phyloP scores from a whole-genome alignment of 208 protist species.

The Acanthamoeba quina region DNA sequence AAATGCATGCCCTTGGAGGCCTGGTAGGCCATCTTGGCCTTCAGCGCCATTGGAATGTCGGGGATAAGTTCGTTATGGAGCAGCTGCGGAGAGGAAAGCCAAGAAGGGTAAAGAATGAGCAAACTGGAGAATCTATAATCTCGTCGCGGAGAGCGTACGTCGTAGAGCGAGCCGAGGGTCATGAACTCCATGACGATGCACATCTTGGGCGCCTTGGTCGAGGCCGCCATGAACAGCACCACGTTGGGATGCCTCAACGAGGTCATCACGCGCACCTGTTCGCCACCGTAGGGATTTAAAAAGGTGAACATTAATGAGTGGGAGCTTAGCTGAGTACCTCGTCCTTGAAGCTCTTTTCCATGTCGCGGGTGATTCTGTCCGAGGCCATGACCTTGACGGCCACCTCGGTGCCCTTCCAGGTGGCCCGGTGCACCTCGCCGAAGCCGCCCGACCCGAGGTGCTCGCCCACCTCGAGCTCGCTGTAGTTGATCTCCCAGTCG shows the following conservation, averaged over 20 bases:
- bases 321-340: neutral
- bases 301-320: too few species aligned
- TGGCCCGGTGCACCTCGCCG: conserved; percentile 45
- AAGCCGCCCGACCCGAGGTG: conserved; percentile 31
- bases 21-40: conserved; percentile 47
- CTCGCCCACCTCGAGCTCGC: conserved; percentile 54
- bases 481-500: conserved; percentile 69
- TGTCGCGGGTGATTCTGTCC: neutral
- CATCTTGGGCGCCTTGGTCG: conserved; percentile 36
- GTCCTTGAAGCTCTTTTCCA: conserved; percentile 64
- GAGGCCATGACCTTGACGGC: conserved; percentile 62
- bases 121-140: too few species aligned
- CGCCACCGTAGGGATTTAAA: neutral
- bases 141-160: neutral
- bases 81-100: neutral
- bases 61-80: conserved; percentile 42
- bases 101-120: neutral
- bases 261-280: conserved; percentile 80
- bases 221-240: conserved; percentile 83
- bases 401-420: conserved; percentile 68
- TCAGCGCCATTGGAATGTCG: conserved; percentile 3
- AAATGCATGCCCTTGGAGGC: conserved; percentile 64
- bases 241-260: conserved; percentile 82
- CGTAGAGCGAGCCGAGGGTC: conserved; percentile 12
- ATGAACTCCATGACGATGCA: conserved; percentile 69